Evolutionary conservation across 2,329 filamentous ascomycete genomes (phyloP).

Genomic region (Erysiphe pulchra): DNA sequence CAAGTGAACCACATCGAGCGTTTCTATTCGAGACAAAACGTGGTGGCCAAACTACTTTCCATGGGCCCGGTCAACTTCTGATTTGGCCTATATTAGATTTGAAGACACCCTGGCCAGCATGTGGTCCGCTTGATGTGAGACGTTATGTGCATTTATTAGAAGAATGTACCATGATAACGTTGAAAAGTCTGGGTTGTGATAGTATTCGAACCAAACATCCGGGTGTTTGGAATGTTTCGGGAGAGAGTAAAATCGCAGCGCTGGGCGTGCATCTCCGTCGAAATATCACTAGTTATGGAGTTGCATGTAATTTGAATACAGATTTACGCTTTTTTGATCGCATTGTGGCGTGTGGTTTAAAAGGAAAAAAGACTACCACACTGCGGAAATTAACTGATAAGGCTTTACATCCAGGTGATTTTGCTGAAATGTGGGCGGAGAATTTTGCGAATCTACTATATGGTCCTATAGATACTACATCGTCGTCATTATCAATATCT

Average conservation of each 20-base stretch:
- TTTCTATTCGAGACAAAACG: slow-evolving; percentile 22
- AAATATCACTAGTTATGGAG: slow-evolving; percentile 61
- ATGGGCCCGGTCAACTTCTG: slow-evolving; percentile 78
- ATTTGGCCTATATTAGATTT: slow-evolving; percentile 85
- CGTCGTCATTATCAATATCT: not conserved
- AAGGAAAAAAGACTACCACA: slow-evolving; percentile 56
- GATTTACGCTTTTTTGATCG: slow-evolving; percentile 38
- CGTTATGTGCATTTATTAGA: slow-evolving; percentile 62
- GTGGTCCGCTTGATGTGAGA: slow-evolving; percentile 25
- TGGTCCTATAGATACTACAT: not conserved
- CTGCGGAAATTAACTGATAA: slow-evolving; percentile 16
- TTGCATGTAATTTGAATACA: slow-evolving; percentile 53
- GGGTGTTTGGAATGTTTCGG: slow-evolving; percentile 6
- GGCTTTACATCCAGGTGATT: not conserved
- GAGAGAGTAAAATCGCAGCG: slow-evolving; percentile 55
- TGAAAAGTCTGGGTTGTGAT: slow-evolving; percentile 31
- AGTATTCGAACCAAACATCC: slow-evolving; percentile 43
- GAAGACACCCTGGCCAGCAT: slow-evolving; percentile 13
- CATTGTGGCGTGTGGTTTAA: slow-evolving; percentile 76
- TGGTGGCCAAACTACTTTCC: slow-evolving; percentile 82
- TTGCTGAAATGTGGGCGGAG: not conserved
- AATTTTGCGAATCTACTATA: not conserved
- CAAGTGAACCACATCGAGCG: slow-evolving; percentile 2
- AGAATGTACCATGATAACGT: slow-evolving; percentile 41
- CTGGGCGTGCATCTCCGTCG: slow-evolving; percentile 76